phyloP scores from a whole-genome alignment of 257 asterid species.

The Cruciata laevipes region DNA sequence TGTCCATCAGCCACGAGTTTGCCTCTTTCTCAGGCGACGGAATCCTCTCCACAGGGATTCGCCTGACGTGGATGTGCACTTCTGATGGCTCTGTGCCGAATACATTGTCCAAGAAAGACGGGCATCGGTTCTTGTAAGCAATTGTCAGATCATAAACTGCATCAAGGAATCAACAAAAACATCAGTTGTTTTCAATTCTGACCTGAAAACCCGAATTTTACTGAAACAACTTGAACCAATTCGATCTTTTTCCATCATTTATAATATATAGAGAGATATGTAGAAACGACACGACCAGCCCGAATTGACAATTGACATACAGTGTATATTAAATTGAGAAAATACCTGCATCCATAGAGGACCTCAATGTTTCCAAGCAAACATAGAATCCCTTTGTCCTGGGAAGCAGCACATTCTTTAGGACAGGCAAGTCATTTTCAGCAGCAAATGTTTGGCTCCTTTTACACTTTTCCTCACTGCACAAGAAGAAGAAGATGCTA shows the following conservation, averaged over 20 bases:
- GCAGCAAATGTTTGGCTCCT: conserved; percentile 68
- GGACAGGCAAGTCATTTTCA: conserved; percentile 63
- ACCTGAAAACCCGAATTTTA: not conserved
- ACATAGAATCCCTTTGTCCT: conserved; percentile 76
- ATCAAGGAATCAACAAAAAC: conserved; percentile 7
- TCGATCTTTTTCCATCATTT: too few relatives aligned
- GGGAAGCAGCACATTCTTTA: conserved; percentile 79
- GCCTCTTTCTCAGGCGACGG: conserved; percentile 53
- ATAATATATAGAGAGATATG: too few relatives aligned
- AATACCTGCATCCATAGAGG: conserved; percentile 82
- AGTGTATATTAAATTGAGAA: not conserved
- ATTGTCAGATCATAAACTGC: conserved; percentile 92
- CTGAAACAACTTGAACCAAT: too few relatives aligned
- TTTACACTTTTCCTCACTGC: conserved; percentile 73
- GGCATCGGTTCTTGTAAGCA: conserved; percentile 64
- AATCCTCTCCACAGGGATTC: conserved; percentile 42
- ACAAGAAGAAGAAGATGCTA: not conserved
- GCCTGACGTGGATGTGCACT: conserved; percentile 67
- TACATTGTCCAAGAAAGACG: conserved; percentile 74
- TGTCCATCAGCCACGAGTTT: conserved; percentile 59
- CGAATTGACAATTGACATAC: too few relatives aligned
- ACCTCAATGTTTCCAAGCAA: conserved; percentile 57
- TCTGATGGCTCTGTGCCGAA: conserved; percentile 80
- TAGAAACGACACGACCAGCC: too few relatives aligned
- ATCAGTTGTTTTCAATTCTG: not conserved